Evolutionary conservation across 140 eudicot genomes (phyloP), one percentile per base, ranked within the genome.

Genomic region (Ambrosia hybrid): DNA sequence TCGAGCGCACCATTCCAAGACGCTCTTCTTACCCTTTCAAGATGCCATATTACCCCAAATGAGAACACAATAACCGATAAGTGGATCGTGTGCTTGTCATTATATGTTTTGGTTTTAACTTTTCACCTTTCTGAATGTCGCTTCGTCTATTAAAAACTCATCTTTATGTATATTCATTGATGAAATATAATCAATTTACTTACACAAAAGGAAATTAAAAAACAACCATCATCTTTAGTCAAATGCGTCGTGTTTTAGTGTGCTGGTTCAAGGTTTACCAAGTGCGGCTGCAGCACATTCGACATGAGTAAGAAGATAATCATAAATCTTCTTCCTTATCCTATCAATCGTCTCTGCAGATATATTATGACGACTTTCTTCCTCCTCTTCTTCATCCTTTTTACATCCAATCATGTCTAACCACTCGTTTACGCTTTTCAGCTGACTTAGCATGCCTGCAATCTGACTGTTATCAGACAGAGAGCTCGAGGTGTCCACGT

Each of bases 281-380:
- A 91, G 94, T 34, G 98, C 98, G 34, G 98, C 96, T 14, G 96
- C 98, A 53, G 96, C 96, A 49, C 95, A 92, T 26, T 92, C 98
- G 7, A 92, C 98, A 55, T 92, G 96, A 2, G 98, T 86, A 8
- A 92, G 96, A 75, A 92, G 98, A 69, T 92, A 92, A 79, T 92
- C 98, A 34, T 89, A 92, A n/a, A 92, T 92, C 85, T 92, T 92
- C 90, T 92, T 92, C 59, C 96, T 70, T 80, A 92, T 85, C 76
- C 98, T 76, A 53, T 92, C 98, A 5, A 89, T 77, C 7, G 90
- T 89, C 65, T 89, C 98, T 0, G 83, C 71, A 2, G 87, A 78
- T 15, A 86, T 6, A 41, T 9, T 79, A 45, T 53, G 57, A 12
- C 79, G 77, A 6, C 46, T 61, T 63, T 72, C 83, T 21, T 71